phyloP scores from a whole-genome alignment of 164 flowering plant genomes.

The Chloranthus sessilifolius region DNA sequence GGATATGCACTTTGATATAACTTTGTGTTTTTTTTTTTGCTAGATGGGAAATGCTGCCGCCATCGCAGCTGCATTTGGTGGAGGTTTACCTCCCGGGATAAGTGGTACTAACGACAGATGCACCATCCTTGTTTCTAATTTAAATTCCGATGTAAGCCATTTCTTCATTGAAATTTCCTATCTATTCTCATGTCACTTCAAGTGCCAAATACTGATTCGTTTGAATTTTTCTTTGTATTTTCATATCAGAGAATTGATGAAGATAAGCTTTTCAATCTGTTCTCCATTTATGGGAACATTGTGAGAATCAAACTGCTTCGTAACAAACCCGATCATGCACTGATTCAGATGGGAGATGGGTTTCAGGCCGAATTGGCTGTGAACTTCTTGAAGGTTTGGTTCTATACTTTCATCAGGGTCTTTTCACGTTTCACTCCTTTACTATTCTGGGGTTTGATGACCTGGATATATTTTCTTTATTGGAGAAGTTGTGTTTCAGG shows the following conservation, averaged over 20 bases:
- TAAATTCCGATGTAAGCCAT: slow-evolving; percentile 77
- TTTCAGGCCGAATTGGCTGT: slow-evolving; percentile 98
- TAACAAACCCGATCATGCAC: slow-evolving; percentile 96
- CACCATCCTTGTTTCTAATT: slow-evolving; percentile 81
- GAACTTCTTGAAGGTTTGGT: slow-evolving; percentile 82
- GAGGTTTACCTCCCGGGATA: slow-evolving; percentile 91
- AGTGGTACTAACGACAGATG: slow-evolving; percentile 95
- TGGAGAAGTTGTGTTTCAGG: no score
- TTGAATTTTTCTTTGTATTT: neutral
- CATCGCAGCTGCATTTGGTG: slow-evolving; percentile 90
- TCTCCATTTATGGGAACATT: slow-evolving; percentile 94
- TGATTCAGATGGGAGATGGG: slow-evolving; percentile 96
- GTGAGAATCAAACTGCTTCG: slow-evolving; percentile 87
- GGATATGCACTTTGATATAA: neutral
- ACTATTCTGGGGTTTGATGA: no score
- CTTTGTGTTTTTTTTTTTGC: slow-evolving; percentile 1
- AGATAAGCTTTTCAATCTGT: slow-evolving; percentile 92
- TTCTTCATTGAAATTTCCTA: slow-evolving; percentile 1
- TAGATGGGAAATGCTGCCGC: slow-evolving; percentile 91
- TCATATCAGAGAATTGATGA: slow-evolving; percentile 75
- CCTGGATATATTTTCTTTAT: no score
- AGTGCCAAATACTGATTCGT: neutral
- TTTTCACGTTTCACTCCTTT: neutral
- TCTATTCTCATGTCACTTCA: neutral
- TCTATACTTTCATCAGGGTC: neutral